Evolutionary conservation across 768 basidiomycete genomes (phyloP).

Genomic region (Hemileccinum impolitum): DNA sequence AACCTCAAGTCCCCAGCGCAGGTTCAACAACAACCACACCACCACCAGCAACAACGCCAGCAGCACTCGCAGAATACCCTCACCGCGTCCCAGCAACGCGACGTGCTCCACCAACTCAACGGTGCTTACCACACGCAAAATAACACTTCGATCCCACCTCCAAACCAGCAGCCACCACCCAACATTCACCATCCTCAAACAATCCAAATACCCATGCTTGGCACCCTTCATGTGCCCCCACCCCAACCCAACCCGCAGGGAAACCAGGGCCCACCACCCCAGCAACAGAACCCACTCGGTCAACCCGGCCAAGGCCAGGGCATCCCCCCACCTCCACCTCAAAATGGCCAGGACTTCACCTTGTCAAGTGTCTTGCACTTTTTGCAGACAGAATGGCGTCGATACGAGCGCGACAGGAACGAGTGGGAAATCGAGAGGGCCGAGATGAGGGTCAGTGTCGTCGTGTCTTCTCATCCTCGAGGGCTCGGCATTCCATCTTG

Average conservation of each 20-base stretch:
- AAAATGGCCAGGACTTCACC: conserved; percentile 89
- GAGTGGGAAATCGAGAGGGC: conserved; percentile 99
- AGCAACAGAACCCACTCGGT: conserved; percentile 54
- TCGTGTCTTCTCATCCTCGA: no score
- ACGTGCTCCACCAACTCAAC: conserved; percentile 28
- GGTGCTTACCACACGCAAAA: conserved; percentile 30
- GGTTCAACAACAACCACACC: conserved; percentile 13
- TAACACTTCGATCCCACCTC: conserved; percentile 1
- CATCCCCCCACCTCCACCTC: conserved; percentile 57
- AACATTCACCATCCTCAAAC: conserved; percentile 38
- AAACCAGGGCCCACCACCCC: conserved; percentile 43
- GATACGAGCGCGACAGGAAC: conserved; percentile 97
- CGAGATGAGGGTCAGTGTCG: conserved; percentile 87
- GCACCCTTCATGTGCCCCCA: conserved; percentile 62
- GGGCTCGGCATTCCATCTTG: not conserved
- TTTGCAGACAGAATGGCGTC: conserved; percentile 96
- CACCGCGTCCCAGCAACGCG: conserved; percentile 24
- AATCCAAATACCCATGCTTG: conserved; percentile 67
- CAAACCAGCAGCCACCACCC: conserved; percentile 26
- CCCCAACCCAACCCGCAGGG: conserved; percentile 40
- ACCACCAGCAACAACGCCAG: conserved; percentile 18
- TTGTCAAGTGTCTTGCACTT: conserved; percentile 95
- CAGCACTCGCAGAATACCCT: conserved; percentile 30
- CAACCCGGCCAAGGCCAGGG: conserved; percentile 17
- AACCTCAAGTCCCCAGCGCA: conserved; percentile 32